A percentile compares a stretch with the other conserved stretches of the same genome.
phyloP scores from a whole-genome alignment of 495 filamentous ascomycete genomes.

The Penicillium robsamsonii region DNA sequence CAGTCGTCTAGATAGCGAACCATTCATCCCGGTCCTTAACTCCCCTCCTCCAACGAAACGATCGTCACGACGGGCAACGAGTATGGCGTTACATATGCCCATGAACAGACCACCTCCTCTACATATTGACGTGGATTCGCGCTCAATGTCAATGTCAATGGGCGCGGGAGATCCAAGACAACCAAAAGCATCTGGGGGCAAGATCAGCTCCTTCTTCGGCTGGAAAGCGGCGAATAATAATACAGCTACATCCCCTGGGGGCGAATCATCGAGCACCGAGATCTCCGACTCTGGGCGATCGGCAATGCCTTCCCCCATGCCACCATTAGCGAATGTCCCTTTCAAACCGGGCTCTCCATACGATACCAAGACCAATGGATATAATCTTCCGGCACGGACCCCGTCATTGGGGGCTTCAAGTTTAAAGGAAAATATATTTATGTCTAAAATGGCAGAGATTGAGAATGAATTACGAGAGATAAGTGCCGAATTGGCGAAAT shows the following conservation, averaged over 20 bases:
- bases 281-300: slow-evolving; percentile 62
- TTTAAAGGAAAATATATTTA: slow-evolving; percentile 47
- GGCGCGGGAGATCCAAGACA: slow-evolving; percentile 33
- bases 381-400: slow-evolving; percentile 33
- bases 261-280: slow-evolving; percentile 61
- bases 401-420: slow-evolving; percentile 40
- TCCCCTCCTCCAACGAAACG: slow-evolving; percentile 33
- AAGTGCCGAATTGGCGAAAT: slow-evolving; percentile 85
- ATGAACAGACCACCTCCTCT: slow-evolving; percentile 40
- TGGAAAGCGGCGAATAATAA: slow-evolving; percentile 49
- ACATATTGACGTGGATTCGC: slow-evolving; percentile 36
- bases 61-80: slow-evolving; percentile 34
- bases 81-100: slow-evolving; percentile 46
- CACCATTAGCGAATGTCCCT: slow-evolving; percentile 45
- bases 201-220: slow-evolving; percentile 67
- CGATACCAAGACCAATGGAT: slow-evolving; percentile 45
- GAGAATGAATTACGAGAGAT: slow-evolving; percentile 93
- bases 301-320: slow-evolving; percentile 56
- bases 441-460: slow-evolving; percentile 63
- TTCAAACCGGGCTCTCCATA: slow-evolving; percentile 39
- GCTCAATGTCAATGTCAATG: slow-evolving; percentile 38
- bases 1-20: slow-evolving; percentile 48
- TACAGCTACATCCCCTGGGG: slow-evolving; percentile 51
- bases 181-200: slow-evolving; percentile 61
- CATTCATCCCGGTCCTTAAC: slow-evolving; percentile 44